These are phyloP conservation scores for Aquanectria penicillioides DNA, from an alignment of 2,329 filamentous ascomycete species.

Conservation along the genomic window DNA sequence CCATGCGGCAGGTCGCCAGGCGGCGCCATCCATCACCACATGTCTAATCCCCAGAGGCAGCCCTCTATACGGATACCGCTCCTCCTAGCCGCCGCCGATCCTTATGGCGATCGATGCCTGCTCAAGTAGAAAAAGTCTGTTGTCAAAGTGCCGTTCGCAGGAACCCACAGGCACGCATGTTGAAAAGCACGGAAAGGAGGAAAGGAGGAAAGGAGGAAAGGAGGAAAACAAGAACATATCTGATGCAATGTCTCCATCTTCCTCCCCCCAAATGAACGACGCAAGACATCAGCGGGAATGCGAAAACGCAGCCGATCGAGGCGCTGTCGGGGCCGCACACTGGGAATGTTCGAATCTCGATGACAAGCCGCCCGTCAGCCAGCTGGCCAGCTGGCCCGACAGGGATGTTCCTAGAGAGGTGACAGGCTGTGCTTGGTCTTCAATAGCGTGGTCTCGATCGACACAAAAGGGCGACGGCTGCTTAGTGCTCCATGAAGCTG, in stretches of 20 bases:
- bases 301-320: conserved; percentile 22
- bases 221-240: background rate
- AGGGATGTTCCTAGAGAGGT: conserved; percentile 16
- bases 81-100: conserved; percentile 6
- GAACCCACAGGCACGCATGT: background rate
- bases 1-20: conserved; percentile 6
- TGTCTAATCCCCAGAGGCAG: conserved; percentile 1
- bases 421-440: conserved; percentile 1
- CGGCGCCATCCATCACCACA: conserved; percentile 11
- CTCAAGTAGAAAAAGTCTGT: conserved; percentile 1
- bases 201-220: too few species aligned
- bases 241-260: background rate
- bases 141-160: background rate
- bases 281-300: conserved; percentile 20
- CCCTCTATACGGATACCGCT: background rate
- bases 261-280: conserved; percentile 14
- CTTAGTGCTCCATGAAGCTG: conserved; percentile 1
- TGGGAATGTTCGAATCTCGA: conserved; percentile 24
- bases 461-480: background rate
- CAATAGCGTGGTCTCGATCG: conserved; percentile 11
- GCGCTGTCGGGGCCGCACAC: conserved; percentile 11
- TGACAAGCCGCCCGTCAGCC: conserved; percentile 3
- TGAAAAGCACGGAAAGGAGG: background rate
- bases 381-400: background rate
- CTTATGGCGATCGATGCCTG: background rate